Evolutionary conservation across 2,329 filamentous ascomycete species (phyloP).

Genomic region (Nemania sp.): DNA sequence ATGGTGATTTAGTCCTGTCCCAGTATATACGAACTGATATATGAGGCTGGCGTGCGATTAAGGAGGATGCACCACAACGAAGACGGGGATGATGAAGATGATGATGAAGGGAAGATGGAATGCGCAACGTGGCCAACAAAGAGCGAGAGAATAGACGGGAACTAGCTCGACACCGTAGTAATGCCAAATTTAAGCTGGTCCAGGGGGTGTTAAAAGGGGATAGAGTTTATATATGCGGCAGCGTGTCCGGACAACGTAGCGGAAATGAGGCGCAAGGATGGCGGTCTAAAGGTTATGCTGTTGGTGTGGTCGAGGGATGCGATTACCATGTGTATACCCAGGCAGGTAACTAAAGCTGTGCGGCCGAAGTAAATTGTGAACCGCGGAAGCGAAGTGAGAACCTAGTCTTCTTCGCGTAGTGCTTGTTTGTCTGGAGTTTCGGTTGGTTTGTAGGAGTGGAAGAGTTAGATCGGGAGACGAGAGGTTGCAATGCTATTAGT

Average conservation of each 20-base stretch:
- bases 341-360: background rate
- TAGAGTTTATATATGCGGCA: slow-evolving; percentile 18
- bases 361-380: background rate
- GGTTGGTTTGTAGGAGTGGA: slow-evolving; percentile 3
- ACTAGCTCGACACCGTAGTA: background rate
- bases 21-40: background rate
- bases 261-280: slow-evolving; percentile 2
- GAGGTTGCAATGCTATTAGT: slow-evolving; percentile 22
- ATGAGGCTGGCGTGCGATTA: background rate
- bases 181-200: slow-evolving; percentile 20
- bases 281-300: slow-evolving; percentile 12
- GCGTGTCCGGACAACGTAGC: background rate
- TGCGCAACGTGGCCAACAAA: slow-evolving; percentile 12
- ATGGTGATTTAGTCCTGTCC: slow-evolving; percentile 1
- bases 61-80: background rate
- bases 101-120: background rate
- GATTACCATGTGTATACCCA: background rate
- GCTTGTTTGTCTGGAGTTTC: slow-evolving; percentile 11
- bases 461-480: slow-evolving; percentile 22
- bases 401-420: background rate
- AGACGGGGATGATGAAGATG: slow-evolving; percentile 2
- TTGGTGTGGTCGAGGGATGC: slow-evolving; percentile 1
- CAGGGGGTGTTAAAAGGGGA: slow-evolving; percentile 17
- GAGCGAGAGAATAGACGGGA: slow-evolving; percentile 2
- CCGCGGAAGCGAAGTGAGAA: background rate